Evolutionary conservation across 306 rosid genomes (phyloP).

Genomic region (Vigna hirtella): DNA sequence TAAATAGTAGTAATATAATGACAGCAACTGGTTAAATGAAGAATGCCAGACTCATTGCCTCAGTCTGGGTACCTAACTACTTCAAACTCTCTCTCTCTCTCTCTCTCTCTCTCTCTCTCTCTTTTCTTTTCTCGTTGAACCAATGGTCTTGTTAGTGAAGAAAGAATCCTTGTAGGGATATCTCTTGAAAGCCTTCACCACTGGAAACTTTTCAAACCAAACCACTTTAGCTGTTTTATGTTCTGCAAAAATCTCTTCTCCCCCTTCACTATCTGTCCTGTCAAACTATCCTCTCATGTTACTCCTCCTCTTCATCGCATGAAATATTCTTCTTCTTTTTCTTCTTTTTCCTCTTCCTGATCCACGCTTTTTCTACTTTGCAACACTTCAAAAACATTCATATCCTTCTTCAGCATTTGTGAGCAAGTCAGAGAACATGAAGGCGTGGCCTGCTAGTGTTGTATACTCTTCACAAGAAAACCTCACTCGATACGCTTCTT

Average conservation of each 20-base stretch:
- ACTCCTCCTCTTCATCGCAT: not conserved
- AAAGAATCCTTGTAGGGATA: conserved; percentile 47
- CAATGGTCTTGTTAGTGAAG: conserved; percentile 6
- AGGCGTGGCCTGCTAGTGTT: conserved; percentile 56
- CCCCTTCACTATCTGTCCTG: conserved; percentile 41
- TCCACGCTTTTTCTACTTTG: conserved; percentile 20
- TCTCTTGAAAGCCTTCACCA: conserved; percentile 25
- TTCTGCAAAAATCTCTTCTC: conserved; percentile 28
- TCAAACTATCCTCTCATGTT: conserved; percentile 43
- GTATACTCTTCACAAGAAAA: conserved; percentile 45
- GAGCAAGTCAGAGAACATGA: conserved; percentile 27
- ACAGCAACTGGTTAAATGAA: conserved; percentile 48
- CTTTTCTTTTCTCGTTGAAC: not conserved
- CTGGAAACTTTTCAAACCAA: conserved; percentile 24
- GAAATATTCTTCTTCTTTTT: not conserved
- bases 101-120: not conserved
- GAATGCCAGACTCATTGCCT: conserved; percentile 49
- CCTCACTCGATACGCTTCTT: conserved; percentile 38
- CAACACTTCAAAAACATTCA: conserved; percentile 39
- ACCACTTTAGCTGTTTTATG: conserved; percentile 43
- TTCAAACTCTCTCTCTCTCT: conserved; percentile 41
- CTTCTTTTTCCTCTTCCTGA: not conserved
- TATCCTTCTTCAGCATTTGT: not conserved
- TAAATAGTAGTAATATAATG: conserved; percentile 44
- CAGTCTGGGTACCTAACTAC: conserved; percentile 64